Evolutionary conservation across 2,329 filamentous ascomycete genomes (phyloP).

Genomic region (Phoma herbarum): DNA sequence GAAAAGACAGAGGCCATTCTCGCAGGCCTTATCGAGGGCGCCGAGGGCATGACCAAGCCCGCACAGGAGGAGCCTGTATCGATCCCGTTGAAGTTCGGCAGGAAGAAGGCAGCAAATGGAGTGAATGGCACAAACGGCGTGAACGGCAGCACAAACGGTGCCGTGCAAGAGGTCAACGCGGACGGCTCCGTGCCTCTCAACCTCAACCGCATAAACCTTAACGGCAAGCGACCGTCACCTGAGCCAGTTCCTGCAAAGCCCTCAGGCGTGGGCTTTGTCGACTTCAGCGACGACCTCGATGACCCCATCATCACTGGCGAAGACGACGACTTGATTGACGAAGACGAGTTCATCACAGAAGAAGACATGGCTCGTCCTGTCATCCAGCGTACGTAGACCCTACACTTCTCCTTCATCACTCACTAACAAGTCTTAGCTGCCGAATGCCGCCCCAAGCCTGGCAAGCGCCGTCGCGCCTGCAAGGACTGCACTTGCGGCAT

Average conservation of each 20-base stretch:
- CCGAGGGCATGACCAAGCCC: constrained; percentile 76
- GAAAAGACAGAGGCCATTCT: constrained; percentile 83
- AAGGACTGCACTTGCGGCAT: constrained; percentile 98
- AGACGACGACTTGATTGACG: constrained; percentile 89
- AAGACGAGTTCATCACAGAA: constrained; percentile 84
- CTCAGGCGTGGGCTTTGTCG: constrained; percentile 59
- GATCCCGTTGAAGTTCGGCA: constrained; percentile 71
- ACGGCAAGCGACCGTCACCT: constrained; percentile 55
- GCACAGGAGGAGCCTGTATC: constrained; percentile 66
- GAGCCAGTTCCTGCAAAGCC: constrained; percentile 45
- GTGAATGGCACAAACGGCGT: constrained; percentile 27
- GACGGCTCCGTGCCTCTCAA: constrained; percentile 52
- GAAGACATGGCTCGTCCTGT: constrained; percentile 82
- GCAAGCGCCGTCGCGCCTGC: constrained; percentile 90
- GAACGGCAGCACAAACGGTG: constrained; percentile 34
- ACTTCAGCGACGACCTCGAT: constrained; percentile 71
- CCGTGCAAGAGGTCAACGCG: constrained; percentile 32
- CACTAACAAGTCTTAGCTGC: constrained; percentile 64
- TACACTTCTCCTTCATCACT: constrained; percentile 8
- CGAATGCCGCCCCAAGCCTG: constrained; percentile 86
- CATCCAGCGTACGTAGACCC: constrained; percentile 74
- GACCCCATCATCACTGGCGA: constrained; percentile 62
- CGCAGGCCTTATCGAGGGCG: constrained; percentile 74
- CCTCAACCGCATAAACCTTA: constrained; percentile 41
- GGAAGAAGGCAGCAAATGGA: constrained; percentile 63